Evolutionary conservation across 2,329 filamentous ascomycete species (phyloP).

Genomic region (Torrubiella hemipterigena): DNA sequence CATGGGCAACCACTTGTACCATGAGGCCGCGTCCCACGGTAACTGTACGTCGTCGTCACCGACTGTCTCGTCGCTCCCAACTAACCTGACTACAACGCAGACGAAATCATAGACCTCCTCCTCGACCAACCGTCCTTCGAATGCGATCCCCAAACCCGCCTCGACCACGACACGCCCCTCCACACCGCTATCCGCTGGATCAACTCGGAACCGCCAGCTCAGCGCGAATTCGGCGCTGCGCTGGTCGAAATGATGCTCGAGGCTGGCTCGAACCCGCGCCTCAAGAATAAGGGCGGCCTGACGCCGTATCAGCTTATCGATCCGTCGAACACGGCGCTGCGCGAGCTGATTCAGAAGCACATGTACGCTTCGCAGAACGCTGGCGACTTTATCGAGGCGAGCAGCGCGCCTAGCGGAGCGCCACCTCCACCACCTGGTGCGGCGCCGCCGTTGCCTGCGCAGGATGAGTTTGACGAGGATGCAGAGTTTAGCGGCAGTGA

Average conservation of each 20-base stretch:
- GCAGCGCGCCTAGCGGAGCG: constrained; percentile 13
- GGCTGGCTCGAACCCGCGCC: constrained; percentile 50
- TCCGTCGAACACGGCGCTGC: constrained; percentile 51
- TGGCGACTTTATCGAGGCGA: constrained; percentile 39
- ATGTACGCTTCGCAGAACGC: constrained; percentile 52
- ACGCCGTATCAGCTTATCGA: constrained; percentile 63
- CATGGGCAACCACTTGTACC: constrained; percentile 79
- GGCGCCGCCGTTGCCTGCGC: constrained; percentile 10
- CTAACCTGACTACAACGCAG: constrained; percentile 24
- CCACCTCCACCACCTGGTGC: constrained; percentile 7
- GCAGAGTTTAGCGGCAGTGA: constrained; percentile 54
- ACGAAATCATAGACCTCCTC: constrained; percentile 70
- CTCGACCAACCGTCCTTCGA: constrained; percentile 77
- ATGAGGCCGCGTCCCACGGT: constrained; percentile 75
- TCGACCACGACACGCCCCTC: constrained; percentile 66
- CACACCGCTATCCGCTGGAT: constrained; percentile 69
- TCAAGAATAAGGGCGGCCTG: constrained; percentile 60
- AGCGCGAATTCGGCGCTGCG: constrained; percentile 51
- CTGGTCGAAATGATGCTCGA: constrained; percentile 74
- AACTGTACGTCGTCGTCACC: constrained; percentile 56
- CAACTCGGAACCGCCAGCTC: constrained; percentile 52
- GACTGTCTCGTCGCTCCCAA: background rate
- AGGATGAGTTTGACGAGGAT: constrained; percentile 36
- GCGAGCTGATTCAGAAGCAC: constrained; percentile 54
- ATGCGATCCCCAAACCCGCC: constrained; percentile 63